These are phyloP conservation scores for Simmondsia chinensis DNA, from an alignment of 148 eudicot species.

Conservation along the genomic window DNA sequence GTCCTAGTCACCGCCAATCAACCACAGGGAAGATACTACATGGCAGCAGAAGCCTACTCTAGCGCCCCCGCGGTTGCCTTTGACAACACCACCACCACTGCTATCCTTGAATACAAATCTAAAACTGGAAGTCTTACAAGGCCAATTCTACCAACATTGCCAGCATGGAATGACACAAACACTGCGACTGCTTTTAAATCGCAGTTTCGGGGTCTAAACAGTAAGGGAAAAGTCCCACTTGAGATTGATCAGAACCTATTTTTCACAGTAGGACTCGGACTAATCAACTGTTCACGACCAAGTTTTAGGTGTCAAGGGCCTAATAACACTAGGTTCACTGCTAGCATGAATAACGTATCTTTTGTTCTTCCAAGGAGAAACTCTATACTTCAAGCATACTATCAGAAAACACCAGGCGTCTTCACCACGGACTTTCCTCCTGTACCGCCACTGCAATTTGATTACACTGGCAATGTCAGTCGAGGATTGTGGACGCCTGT, in stretches of 20 bases:
- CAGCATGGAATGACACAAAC: constrained; percentile 69
- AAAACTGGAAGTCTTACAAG: constrained; percentile 15
- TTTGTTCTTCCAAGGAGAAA: constrained; percentile 48
- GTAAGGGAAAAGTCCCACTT: constrained; percentile 45
- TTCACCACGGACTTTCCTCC: constrained; percentile 80
- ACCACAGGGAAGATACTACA: constrained; percentile 56
- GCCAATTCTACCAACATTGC: constrained; percentile 50
- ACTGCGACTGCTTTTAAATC: constrained; percentile 49
- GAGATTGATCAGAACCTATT: constrained; percentile 52
- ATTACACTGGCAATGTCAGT: constrained; percentile 83
- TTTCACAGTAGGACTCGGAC: constrained; percentile 70
- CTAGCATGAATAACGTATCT: constrained; percentile 78
- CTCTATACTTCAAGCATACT: constrained; percentile 66
- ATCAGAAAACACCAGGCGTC: constrained; percentile 53
- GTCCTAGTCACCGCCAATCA: constrained; percentile 69
- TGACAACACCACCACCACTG: constrained; percentile 91
- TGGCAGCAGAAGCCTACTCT: constrained; percentile 80
- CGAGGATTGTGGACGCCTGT: constrained; percentile 69
- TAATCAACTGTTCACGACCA: constrained; percentile 44
- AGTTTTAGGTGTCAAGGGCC: constrained; percentile 74
- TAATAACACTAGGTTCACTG: constrained; percentile 65
- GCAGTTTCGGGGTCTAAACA: constrained; percentile 45
- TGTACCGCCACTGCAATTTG: constrained; percentile 59
- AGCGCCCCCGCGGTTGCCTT: constrained; percentile 46
- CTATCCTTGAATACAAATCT: constrained; percentile 52